These are phyloP conservation scores for Tephrocybe rancida DNA, from an alignment of 768 basidiomycete species.

Conservation along the genomic window DNA sequence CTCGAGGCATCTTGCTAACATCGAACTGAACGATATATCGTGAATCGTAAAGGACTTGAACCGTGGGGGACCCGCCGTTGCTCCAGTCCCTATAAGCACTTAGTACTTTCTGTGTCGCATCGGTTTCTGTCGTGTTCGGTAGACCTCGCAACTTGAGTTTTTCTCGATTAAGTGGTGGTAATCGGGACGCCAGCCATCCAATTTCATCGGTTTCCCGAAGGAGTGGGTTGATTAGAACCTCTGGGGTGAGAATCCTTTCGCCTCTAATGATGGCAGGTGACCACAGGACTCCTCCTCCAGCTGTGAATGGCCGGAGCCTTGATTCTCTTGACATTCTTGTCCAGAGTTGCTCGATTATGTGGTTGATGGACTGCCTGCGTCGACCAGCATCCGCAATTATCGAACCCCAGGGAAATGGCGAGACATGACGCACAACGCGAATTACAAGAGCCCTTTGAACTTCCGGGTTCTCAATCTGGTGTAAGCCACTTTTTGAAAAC, in stretches of 20 bases:
- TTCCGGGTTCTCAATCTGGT: conserved; percentile 32
- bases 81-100: conserved; percentile 18
- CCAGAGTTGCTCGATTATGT: conserved; percentile 56
- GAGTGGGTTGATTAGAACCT: conserved; percentile 9
- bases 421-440: conserved; percentile 68
- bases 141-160: conserved; percentile 26
- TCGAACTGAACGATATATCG: conserved; percentile 61
- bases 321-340: conserved; percentile 25
- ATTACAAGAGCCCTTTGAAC: conserved; percentile 46
- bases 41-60: conserved; percentile 61
- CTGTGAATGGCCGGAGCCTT: conserved; percentile 40
- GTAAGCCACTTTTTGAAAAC: conserved; percentile 38
- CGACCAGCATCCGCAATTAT: conserved; percentile 62
- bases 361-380: conserved; percentile 42
- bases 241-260: conserved; percentile 22
- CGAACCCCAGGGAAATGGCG: conserved; percentile 79
- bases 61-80: conserved; percentile 15
- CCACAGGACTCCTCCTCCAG: conserved; percentile 70
- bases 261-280: conserved; percentile 46
- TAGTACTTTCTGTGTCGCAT: conserved; percentile 39
- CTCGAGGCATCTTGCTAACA: conserved; percentile 41
- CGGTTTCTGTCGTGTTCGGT: conserved; percentile 32
- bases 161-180: conserved; percentile 45
- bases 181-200: conserved; percentile 67
- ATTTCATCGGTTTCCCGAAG: conserved; percentile 21